phyloP scores from a whole-genome alignment of 1,284 basidiomycete genomes.

The Thecaphora frezii region DNA sequence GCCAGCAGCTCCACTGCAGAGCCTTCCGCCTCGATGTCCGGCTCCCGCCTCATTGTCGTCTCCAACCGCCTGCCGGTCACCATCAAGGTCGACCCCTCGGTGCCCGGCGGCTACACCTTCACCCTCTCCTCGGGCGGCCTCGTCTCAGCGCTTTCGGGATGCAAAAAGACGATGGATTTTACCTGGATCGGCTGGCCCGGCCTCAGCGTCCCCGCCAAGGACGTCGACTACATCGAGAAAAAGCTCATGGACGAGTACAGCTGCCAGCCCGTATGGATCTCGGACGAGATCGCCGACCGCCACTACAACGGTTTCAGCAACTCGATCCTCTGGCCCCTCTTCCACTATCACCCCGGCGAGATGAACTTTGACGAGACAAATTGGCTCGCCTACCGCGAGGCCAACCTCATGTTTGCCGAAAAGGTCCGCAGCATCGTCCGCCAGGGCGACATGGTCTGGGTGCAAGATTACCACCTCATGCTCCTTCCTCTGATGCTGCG shows the following conservation, averaged over 20 bases:
- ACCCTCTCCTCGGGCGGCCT: slow-evolving; percentile 54
- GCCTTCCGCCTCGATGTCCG: slow-evolving; percentile 21
- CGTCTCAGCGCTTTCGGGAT: slow-evolving; percentile 55
- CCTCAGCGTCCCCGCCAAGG: slow-evolving; percentile 43
- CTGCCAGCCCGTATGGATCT: slow-evolving; percentile 95
- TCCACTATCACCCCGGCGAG: slow-evolving; percentile 80
- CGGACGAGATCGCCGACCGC: slow-evolving; percentile 92
- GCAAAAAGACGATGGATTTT: slow-evolving; percentile 56
- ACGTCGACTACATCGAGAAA: slow-evolving; percentile 53
- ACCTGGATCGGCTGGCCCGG: slow-evolving; percentile 60
- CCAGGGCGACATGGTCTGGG: slow-evolving; percentile 86
- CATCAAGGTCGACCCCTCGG: slow-evolving; percentile 53
- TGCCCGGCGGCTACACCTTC: slow-evolving; percentile 55
- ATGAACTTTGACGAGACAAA: slow-evolving; percentile 99
- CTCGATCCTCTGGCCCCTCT: slow-evolving; percentile 97
- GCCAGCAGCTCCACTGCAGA: too few species aligned
- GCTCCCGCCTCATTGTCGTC: slow-evolving; percentile 79
- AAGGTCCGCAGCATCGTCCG: slow-evolving; percentile 78
- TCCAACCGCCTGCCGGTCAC: slow-evolving; percentile 82
- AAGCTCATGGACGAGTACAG: slow-evolving; percentile 90
- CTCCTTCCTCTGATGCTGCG: slow-evolving; percentile 92
- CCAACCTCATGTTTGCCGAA: slow-evolving; percentile 92
- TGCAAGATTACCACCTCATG: slow-evolving; percentile 72
- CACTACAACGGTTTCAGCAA: slow-evolving; percentile 99
- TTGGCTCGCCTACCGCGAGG: slow-evolving; percentile 96